Conservation (phyloP, 257 asterid genomes). For the Nicotiana knightiana region DNA sequence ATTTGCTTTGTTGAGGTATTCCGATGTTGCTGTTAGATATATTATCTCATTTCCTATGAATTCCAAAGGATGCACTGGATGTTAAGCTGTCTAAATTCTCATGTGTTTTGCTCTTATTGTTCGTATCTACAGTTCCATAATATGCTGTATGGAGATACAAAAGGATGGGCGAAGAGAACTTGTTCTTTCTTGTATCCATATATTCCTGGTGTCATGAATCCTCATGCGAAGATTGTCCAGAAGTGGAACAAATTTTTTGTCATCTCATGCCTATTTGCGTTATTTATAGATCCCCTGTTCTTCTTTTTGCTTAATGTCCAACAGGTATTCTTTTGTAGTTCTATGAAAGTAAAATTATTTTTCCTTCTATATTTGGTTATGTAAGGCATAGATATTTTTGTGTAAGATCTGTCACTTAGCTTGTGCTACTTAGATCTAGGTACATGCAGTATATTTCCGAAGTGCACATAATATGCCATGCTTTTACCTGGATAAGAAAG, state of each 20-base stretch:
- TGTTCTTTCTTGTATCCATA: slow-evolving; percentile 30
- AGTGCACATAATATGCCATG: background rate
- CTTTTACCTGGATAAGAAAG: background rate
- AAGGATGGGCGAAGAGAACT: slow-evolving; percentile 57
- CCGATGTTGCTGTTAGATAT: background rate
- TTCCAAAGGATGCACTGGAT: background rate
- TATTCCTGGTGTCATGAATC: slow-evolving; percentile 80
- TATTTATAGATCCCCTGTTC: slow-evolving; percentile 76
- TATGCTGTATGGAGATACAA: slow-evolving; percentile 60
- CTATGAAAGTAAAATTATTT: background rate
- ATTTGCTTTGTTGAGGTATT: background rate
- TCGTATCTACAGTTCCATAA: slow-evolving; percentile 46
- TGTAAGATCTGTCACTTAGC: background rate
- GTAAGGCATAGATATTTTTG: background rate
- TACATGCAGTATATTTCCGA: background rate
- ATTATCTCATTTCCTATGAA: background rate
- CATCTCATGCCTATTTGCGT: slow-evolving; percentile 55
- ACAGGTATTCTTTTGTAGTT: slow-evolving; percentile 34
- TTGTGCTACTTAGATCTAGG: background rate
- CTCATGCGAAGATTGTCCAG: slow-evolving; percentile 64
- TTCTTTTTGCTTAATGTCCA: slow-evolving; percentile 57
- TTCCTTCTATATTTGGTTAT: background rate
- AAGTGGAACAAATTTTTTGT: slow-evolving; percentile 75
- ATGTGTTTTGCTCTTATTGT: slow-evolving; percentile 4
- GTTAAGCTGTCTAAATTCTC: slow-evolving; percentile 6